Evolutionary conservation across 2,329 filamentous ascomycete genomes (phyloP).

Genomic region (Penicillium sp.): DNA sequence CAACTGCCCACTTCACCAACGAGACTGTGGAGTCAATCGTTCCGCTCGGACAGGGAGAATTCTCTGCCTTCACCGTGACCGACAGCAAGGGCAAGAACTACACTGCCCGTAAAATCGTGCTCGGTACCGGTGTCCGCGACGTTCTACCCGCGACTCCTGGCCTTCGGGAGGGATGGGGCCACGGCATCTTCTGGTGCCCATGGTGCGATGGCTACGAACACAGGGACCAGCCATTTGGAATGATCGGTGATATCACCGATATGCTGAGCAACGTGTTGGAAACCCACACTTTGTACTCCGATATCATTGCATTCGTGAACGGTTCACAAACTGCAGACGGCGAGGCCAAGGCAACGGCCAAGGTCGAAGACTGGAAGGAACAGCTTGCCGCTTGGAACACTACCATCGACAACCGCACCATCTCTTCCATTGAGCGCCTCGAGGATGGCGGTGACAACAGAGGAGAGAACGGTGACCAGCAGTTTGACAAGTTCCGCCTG

Average conservation of each 20-base stretch:
- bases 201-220: constrained; percentile 66
- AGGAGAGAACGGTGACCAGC: constrained; percentile 30
- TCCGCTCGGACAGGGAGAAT: constrained; percentile 29
- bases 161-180: constrained; percentile 55
- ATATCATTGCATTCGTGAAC: constrained; percentile 60
- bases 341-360: constrained; percentile 41
- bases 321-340: constrained; percentile 53
- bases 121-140: constrained; percentile 58
- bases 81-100: constrained; percentile 37
- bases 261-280: constrained; percentile 51
- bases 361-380: constrained; percentile 48
- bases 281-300: constrained; percentile 54
- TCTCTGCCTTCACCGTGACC: constrained; percentile 49
- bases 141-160: constrained; percentile 57
- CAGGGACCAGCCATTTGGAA: constrained; percentile 56
- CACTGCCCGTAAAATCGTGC: constrained; percentile 54
- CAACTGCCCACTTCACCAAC: constrained; percentile 51
- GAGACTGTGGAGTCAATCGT: constrained; percentile 40
- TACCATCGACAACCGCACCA: constrained; percentile 56
- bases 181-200: constrained; percentile 62
- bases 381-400: constrained; percentile 54
- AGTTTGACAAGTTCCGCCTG: constrained; percentile 57
- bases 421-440: constrained; percentile 50
- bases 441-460: constrained; percentile 31
- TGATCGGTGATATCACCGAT: constrained; percentile 49